Evolutionary conservation across 768 basidiomycete genomes (phyloP), one percentile per base, ranked within the genome.

Genomic region (Pleurotus ostreatus): DNA sequence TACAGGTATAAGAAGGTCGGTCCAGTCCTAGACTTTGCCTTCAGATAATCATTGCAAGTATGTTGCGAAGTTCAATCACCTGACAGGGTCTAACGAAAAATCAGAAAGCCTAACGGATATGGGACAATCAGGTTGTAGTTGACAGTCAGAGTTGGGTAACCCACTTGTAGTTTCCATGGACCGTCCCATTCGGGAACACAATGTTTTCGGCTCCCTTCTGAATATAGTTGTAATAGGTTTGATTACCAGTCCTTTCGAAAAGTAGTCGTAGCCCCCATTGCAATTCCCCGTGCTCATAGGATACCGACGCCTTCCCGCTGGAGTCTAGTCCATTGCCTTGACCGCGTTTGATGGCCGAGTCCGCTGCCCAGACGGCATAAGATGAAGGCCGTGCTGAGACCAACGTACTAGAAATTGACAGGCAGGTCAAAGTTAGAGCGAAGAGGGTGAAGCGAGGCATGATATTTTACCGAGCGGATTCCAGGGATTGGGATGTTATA

Each of bases 281-380:
- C 18, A 76, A 60, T 43, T 70, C 70, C 15, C 73, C 73, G 46
- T 72, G 71, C 56, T 76, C 74, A 57, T 78, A 80, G 0, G 70
- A 71, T 30, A 76, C 74, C 9, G 62, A 54, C 0, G 77, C 63
- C 1, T 55, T 65, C 26, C 73, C 74, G 26, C 56, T 61, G 0
- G 70, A 57, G 22, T 63, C 65, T 11, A 75, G 63, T 3, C 77
- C 76, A 61, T 78, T 74, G 2, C 77, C 77, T 62, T 80, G 77
- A 1, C 68, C 67, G 5, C 77, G 70, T 38, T 66, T 61, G 53
- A 78, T 78, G 2, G 70, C 74, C 4, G 77, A 78, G 52, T 78
- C 74, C 12, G 75, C 77, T 18, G 75, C 74, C 76, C 76, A 79
- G 2, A 70, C 65, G 11, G 76, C 74, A 49, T 78, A 75, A 4